Evolutionary conservation across 2,329 filamentous ascomycete genomes (phyloP).

Genomic region (Pyricularia grisea): DNA sequence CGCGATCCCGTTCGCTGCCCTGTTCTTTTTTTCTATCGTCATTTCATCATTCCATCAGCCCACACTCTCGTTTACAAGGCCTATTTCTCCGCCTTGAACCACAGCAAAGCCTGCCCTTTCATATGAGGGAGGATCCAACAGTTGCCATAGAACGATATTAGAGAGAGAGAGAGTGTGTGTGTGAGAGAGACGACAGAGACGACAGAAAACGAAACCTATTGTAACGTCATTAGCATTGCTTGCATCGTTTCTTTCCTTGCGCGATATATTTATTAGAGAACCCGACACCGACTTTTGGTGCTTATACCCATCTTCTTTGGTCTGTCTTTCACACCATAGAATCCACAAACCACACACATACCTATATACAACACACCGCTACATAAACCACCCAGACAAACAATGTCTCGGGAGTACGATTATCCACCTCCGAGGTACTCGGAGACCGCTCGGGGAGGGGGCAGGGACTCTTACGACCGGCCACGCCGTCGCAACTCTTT

Average conservation of each 20-base stretch:
- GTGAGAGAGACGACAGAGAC: background rate
- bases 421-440: conserved; percentile 2
- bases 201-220: background rate
- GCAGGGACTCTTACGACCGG: background rate
- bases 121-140: background rate
- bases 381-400: background rate
- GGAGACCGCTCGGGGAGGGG: background rate
- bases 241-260: background rate
- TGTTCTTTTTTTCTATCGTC: background rate
- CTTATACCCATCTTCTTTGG: background rate
- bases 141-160: background rate
- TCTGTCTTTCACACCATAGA: background rate
- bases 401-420: conserved; percentile 1
- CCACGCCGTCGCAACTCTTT: background rate
- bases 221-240: background rate
- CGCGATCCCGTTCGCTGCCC: background rate
- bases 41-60: background rate
- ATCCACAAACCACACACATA: background rate
- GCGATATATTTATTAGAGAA: background rate
- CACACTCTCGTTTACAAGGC: background rate
- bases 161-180: background rate
- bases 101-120: background rate
- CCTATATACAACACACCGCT: background rate
- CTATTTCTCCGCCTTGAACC: background rate
- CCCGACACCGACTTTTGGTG: background rate